Evolutionary conservation across 805 yeast genomes (phyloP), one percentile per base, ranked within the genome.

Genomic region (Limtongozyma cylindracea): DNA sequence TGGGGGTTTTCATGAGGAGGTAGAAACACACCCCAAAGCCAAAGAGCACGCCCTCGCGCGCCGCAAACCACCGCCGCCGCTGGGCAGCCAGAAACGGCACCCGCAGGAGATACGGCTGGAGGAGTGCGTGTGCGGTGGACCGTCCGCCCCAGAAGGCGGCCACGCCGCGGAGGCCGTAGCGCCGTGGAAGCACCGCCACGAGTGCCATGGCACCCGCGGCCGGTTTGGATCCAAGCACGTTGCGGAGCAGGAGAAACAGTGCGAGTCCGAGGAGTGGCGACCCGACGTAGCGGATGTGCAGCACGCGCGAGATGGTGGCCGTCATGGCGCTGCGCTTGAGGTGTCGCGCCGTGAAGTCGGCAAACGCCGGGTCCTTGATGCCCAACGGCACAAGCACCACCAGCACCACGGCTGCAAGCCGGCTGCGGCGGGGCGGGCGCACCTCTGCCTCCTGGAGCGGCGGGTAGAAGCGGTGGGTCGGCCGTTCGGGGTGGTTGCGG

Each of bases 11-110:
- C 24, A 61, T 37, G 21, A 59, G 34, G 24, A 43, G 29, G 29
- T 45, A 62, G 35, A 50, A 56, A 21, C 49, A 49, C 6, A 58
- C 33, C 3, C 69, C 62, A 29, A 62, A 62, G 5, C 70, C 71
- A 28, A 56, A 54, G 22, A 66, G 37, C 15, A 58, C 47, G 0
- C 70, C 71, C 24, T 57, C 61, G 18, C 72, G 45, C 9, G 62
- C 49, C 8, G 44, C 43, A 21, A 49, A 39, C 72, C 72, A 64
- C 23, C 44, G 49, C 10, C 46, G 39, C 19, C 46, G 43, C 23
- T 58, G 59, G n/a, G 39, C 29, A 4, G 33, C 34, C 4, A 52
- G 37, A 25, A 60, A 53, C 8, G 59, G 56, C 11, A 61, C 40
- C 8, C 56, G 40, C 7, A 44, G 31, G 34, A 64, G 57, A 34